Evolutionary conservation across 345 rosid genomes (phyloP), one percentile per base, ranked within the genome.

Genomic region (Bruguiera parviflora): DNA sequence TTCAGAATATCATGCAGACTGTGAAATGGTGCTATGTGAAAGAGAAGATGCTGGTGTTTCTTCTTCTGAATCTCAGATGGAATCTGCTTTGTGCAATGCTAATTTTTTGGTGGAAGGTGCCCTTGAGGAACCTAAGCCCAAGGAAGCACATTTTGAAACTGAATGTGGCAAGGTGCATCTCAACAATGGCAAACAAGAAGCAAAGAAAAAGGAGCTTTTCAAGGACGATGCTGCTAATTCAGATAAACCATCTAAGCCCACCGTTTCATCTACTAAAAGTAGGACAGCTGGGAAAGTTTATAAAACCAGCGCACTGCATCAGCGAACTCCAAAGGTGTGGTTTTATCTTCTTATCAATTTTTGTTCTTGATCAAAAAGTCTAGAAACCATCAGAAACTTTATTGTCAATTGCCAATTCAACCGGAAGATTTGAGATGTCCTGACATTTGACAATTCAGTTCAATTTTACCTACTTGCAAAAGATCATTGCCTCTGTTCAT

Each of bases 1-100:
- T 78, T 87, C 89, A 43, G 79, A 82, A 22, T 69, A 63, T 73
- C 58, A 65, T 51, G 72, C 71, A 70, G 80, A 75, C 28, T 39
- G 20, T 58, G 78, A 64, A 53, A 35, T 61, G 60, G 25, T 65
- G 69, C 75, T 58, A 74, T 72, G 78, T 66, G 79, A 68, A 77
- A 71, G 71, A 65, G 80, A 71, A 76, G 68, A 64, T 65, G 66
- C 47, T 55, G 75, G 69, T 37, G 68, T 58, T 75, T 56, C 39
- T 27, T 62, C 68, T 47, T 19, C 70, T 58, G 80, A 74, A 68
- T 77, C 79, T 78, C 77, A 63, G 11, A 46, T 73, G 52, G 76
- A 63, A 81, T 73, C 57, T 64, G 73, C 75, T 74, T 51, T 49
- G 32, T 35, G 28, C 32, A 63, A 65, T 76, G 73, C 55, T 61